phyloP scores from a whole-genome alignment of 345 rosid genomes.

The Corymbia maculata region DNA sequence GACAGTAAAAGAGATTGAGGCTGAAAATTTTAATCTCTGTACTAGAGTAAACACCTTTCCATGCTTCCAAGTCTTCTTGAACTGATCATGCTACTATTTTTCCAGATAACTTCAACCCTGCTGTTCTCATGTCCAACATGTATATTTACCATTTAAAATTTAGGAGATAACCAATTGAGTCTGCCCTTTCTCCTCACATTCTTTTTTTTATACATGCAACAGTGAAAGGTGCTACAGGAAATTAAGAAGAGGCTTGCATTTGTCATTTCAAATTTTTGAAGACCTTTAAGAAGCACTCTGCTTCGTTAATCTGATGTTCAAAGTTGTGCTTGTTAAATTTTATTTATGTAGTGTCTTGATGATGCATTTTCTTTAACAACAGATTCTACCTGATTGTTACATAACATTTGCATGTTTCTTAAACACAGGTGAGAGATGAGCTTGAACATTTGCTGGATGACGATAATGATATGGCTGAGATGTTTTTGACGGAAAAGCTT shows the following conservation, averaged over 20 bases:
- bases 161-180: background rate
- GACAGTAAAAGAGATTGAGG: background rate
- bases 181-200: background rate
- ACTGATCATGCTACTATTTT: background rate
- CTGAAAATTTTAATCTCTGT: background rate
- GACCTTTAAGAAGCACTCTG: background rate
- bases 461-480: slow-evolving; percentile 52
- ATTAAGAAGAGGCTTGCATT: background rate
- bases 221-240: background rate
- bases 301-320: background rate
- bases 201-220: background rate
- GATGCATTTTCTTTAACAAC: background rate
- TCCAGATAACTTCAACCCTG: background rate
- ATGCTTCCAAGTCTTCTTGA: background rate
- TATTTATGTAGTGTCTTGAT: background rate
- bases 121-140: background rate
- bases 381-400: background rate
- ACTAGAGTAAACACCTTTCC: background rate
- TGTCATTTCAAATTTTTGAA: background rate
- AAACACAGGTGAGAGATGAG: slow-evolving; percentile 47
- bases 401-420: background rate
- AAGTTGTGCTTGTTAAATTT: background rate
- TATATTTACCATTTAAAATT: background rate
- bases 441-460: slow-evolving; percentile 54
- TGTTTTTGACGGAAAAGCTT: slow-evolving; percentile 44